Evolutionary conservation across 768 basidiomycete species (phyloP).

Genomic region (Lentinula detonsa): DNA sequence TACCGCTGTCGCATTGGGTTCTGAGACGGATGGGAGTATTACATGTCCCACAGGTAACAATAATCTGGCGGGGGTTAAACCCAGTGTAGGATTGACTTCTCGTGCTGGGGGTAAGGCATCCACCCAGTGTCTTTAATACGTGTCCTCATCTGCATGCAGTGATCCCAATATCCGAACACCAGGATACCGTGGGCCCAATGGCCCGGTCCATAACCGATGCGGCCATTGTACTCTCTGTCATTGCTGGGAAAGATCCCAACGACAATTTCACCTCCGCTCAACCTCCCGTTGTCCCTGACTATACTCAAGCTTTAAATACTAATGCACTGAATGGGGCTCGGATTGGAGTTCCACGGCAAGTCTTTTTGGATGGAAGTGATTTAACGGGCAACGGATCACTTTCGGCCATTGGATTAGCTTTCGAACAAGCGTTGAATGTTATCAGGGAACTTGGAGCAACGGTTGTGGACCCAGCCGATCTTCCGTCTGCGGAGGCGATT

Average conservation of each 20-base stretch:
- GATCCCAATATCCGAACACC: constrained; percentile 49
- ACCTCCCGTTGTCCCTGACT: constrained; percentile 49
- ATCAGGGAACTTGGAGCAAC: constrained; percentile 34
- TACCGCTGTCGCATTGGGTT: constrained; percentile 38
- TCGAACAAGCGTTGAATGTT: constrained; percentile 30
- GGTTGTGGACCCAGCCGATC: constrained; percentile 41
- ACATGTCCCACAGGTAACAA: constrained; percentile 48
- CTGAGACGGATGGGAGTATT: constrained; percentile 52
- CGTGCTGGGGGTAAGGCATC: constrained; percentile 43
- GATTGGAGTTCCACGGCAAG: constrained; percentile 45
- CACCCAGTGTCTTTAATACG: no score
- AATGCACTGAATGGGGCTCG: constrained; percentile 44
- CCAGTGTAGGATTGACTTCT: constrained; percentile 54
- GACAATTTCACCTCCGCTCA: constrained; percentile 51
- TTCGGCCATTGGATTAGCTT: constrained; percentile 23
- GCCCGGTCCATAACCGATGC: constrained; percentile 47
- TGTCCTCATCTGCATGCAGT: constrained; percentile 25
- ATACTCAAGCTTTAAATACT: constrained; percentile 41
- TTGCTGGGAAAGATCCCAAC: constrained; percentile 48
- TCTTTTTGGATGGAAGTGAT: constrained; percentile 21
- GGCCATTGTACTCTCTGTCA: constrained; percentile 47
- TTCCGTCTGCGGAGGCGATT: constrained; percentile 25
- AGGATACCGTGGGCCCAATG: constrained; percentile 57
- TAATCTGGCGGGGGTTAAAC: constrained; percentile 55
- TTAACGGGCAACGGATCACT: constrained; percentile 5